phyloP scores from a whole-genome alignment of 78 protist species.

The slime mould (Dictyostelium discoideum) region dicty_2.7 NC_007088.5:3833501-3834000 shows the following conservation, averaged over 20 bases:
- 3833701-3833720: conserved; percentile 27
- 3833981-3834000: conserved; percentile 31
- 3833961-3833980: conserved; percentile 4
- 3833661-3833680: conserved; percentile 38
- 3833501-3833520: conserved; percentile 17
- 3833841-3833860: neutral
- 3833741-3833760: conserved; percentile 21
- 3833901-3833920: neutral
- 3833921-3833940: neutral
- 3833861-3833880: neutral
- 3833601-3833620: conserved; percentile 28
- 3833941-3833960: conserved; percentile 11
- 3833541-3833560: conserved; percentile 36
- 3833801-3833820: conserved; percentile 33
- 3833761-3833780: conserved; percentile 42
- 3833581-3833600: neutral
- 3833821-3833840: neutral
- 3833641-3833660: conserved; percentile 20
- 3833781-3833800: neutral
- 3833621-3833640: conserved; percentile 24
- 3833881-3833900: neutral
- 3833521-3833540: conserved; percentile 11
- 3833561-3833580: neutral
- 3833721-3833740: neutral
- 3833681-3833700: conserved; percentile 45